Evolutionary conservation across 2,329 filamentous ascomycete genomes (phyloP).

Genomic region (Trichophyton mentagrophytes): DNA sequence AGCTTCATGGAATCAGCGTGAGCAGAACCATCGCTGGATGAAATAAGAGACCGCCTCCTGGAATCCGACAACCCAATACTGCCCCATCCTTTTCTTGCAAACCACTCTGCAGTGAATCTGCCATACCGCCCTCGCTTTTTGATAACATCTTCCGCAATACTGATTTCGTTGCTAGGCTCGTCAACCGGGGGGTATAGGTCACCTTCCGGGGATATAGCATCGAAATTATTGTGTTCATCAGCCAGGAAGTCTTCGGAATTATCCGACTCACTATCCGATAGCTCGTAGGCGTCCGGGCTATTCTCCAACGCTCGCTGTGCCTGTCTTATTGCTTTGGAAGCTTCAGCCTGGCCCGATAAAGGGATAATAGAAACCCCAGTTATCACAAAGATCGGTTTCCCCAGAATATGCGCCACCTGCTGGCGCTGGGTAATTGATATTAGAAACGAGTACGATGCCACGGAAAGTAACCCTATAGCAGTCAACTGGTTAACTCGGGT

Average conservation of each 20-base stretch:
- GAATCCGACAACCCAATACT: not conserved
- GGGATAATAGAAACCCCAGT: conserved; percentile 88
- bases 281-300: conserved; percentile 28
- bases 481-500: not conserved
- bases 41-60: not conserved
- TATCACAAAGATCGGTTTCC: conserved; percentile 70
- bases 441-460: conserved; percentile 70
- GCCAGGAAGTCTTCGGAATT: conserved; percentile 7
- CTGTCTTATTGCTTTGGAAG: conserved; percentile 52
- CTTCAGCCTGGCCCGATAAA: conserved; percentile 61
- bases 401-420: conserved; percentile 76
- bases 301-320: conserved; percentile 11
- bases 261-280: conserved; percentile 12
- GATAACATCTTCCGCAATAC: conserved; percentile 77
- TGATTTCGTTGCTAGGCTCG: conserved; percentile 30
- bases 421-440: conserved; percentile 75
- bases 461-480: conserved; percentile 62
- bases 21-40: not conserved
- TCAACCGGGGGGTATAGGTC: conserved; percentile 19
- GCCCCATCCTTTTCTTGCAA: conserved; percentile 66
- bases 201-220: conserved; percentile 19
- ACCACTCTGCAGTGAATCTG: conserved; percentile 81
- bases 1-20: conserved; percentile 11
- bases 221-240: conserved; percentile 10
- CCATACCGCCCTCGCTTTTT: conserved; percentile 72